phyloP scores from a whole-genome alignment of 805 yeast genomes.

The Candida morakotiae region DNA sequence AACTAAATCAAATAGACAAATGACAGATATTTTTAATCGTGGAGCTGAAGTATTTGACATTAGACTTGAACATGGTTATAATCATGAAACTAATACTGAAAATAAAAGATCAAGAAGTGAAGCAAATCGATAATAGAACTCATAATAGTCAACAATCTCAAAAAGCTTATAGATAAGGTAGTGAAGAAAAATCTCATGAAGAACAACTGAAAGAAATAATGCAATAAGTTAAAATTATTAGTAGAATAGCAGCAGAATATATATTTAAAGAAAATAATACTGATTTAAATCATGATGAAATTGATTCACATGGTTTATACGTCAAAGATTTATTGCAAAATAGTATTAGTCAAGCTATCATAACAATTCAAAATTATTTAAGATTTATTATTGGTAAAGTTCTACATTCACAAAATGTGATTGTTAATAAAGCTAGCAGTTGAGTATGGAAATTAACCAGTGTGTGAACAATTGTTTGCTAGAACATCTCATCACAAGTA shows the following conservation, averaged over 20 bases:
- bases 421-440: conserved; percentile 90
- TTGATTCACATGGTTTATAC: conserved; percentile 88
- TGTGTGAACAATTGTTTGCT: too few species aligned
- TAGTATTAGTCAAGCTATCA: conserved; percentile 63
- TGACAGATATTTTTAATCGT: conserved; percentile 15
- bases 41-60: conserved; percentile 21
- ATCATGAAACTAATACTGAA: conserved; percentile 65
- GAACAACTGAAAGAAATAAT: conserved; percentile 60
- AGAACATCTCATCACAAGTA: too few species aligned
- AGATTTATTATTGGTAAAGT: conserved; percentile 94
- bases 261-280: conserved; percentile 85
- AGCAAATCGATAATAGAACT: conserved; percentile 66
- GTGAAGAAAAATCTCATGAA: conserved; percentile 67
- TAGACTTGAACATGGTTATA: conserved; percentile 50
- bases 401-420: conserved; percentile 71
- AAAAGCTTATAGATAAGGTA: conserved; percentile 70
- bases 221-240: conserved; percentile 61
- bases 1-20: too few species aligned
- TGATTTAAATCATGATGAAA: conserved; percentile 81
- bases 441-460: too few species aligned
- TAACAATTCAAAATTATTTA: conserved; percentile 55
- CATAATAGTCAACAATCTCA: conserved; percentile 66
- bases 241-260: conserved; percentile 81
- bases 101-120: conserved; percentile 59
- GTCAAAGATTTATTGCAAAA: conserved; percentile 79